phyloP scores from a whole-genome alignment of 441 rosid genomes.

The Croton setiger region DNA sequence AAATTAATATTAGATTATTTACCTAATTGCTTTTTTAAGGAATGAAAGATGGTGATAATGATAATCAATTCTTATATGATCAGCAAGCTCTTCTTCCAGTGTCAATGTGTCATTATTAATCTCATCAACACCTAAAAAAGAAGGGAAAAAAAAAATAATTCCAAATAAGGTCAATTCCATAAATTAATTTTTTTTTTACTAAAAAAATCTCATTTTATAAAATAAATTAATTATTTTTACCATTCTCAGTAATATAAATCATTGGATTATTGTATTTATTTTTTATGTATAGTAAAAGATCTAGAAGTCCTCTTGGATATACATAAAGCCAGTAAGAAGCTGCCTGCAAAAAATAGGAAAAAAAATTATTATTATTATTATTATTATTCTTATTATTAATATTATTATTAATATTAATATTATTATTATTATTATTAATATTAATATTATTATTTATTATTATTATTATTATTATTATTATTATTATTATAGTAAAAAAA shows the following conservation, averaged over 20 bases:
- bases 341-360: slow-evolving; percentile 31
- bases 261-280: slow-evolving; percentile 35
- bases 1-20: too few relatives aligned
- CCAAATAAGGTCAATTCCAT: too few relatives aligned
- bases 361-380: too few relatives aligned
- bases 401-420: too few relatives aligned
- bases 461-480: too few relatives aligned
- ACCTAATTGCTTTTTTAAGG: slow-evolving; percentile 38
- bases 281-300: slow-evolving; percentile 33
- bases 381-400: slow-evolving; percentile 26
- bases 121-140: not conserved
- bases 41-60: slow-evolving; percentile 35
- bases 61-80: slow-evolving; percentile 27
- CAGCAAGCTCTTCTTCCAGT: slow-evolving; percentile 30
- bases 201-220: too few relatives aligned
- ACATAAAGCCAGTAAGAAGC: slow-evolving; percentile 31
- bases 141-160: too few relatives aligned
- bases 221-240: too few relatives aligned
- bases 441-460: too few relatives aligned
- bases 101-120: slow-evolving; percentile 26
- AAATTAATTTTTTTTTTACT: too few relatives aligned
- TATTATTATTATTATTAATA: too few relatives aligned
- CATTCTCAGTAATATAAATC: slow-evolving; percentile 32
- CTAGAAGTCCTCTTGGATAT: slow-evolving; percentile 38
- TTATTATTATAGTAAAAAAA: too few relatives aligned